These are phyloP conservation scores for Aureobasidium sp. DNA, from an alignment of 2,329 filamentous ascomycete genomes.

Conservation along the genomic window DNA sequence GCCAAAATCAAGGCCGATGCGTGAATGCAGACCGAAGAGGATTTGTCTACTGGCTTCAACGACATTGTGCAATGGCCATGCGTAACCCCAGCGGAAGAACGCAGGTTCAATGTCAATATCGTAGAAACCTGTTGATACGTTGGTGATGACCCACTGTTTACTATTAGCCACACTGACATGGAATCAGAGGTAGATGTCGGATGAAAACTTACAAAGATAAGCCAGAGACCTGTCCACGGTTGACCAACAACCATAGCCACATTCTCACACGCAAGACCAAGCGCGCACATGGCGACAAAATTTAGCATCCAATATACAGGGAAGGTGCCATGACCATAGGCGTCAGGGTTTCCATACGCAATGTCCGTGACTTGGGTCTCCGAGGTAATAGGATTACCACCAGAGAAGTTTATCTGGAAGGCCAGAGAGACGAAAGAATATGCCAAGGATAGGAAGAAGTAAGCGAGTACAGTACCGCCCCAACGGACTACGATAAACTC, in stretches of 20 bases:
- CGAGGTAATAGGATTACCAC: slow-evolving; percentile 34
- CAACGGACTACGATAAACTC: slow-evolving; percentile 54
- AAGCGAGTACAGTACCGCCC: slow-evolving; percentile 46
- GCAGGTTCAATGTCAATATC: slow-evolving; percentile 48
- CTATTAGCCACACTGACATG: background rate
- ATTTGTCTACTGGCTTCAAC: slow-evolving; percentile 53
- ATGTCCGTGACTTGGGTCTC: slow-evolving; percentile 29
- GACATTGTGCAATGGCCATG: slow-evolving; percentile 54
- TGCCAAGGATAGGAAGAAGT: slow-evolving; percentile 53
- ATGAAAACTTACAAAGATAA: slow-evolving; percentile 49
- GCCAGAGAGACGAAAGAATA: slow-evolving; percentile 57
- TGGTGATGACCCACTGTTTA: slow-evolving; percentile 45
- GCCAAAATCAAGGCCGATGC: slow-evolving; percentile 53
- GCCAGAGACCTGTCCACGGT: slow-evolving; percentile 54
- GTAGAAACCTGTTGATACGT: slow-evolving; percentile 54
- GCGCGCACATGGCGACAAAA: slow-evolving; percentile 52
- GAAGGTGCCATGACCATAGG: slow-evolving; percentile 51
- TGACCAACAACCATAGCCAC: slow-evolving; percentile 53
- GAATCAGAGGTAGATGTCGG: background rate
- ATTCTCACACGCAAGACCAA: slow-evolving; percentile 58
- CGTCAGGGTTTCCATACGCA: slow-evolving; percentile 37
- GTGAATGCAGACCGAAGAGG: slow-evolving; percentile 50
- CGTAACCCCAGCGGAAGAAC: slow-evolving; percentile 56
- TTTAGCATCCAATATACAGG: slow-evolving; percentile 48
- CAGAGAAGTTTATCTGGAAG: slow-evolving; percentile 53